A percentile compares a stretch with the other conserved stretches of the same genome.
Evolutionary conservation across 2,329 filamentous ascomycete genomes (phyloP).

Genomic region (Pseudopyricularia cyperi): DNA sequence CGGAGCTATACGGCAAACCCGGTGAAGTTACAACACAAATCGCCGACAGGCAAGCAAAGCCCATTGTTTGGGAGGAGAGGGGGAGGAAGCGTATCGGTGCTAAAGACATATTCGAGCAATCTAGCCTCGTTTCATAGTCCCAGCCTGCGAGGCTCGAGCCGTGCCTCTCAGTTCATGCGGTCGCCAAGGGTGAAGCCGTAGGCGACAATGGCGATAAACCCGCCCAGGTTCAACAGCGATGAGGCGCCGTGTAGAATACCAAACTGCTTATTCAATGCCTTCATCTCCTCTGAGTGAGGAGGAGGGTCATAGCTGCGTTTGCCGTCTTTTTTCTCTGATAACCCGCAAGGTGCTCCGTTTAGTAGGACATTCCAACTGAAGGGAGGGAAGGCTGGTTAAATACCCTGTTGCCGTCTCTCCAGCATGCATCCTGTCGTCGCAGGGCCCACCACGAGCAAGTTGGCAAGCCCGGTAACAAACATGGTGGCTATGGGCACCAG

Average conservation of each 20-base stretch:
- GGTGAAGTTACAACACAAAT: background rate
- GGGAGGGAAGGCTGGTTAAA: background rate
- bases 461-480: conserved; percentile 57
- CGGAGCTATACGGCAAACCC: background rate
- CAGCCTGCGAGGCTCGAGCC: background rate
- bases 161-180: conserved; percentile 32
- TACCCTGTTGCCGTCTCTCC: conserved; percentile 68
- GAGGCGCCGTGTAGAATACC: conserved; percentile 69
- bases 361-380: background rate
- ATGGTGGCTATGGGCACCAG: conserved; percentile 57
- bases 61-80: background rate
- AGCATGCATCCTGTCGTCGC: conserved; percentile 62
- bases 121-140: background rate
- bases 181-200: conserved; percentile 68
- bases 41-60: background rate
- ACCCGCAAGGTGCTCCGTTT: background rate
- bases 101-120: background rate
- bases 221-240: conserved; percentile 63
- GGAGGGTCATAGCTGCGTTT: conserved; percentile 73
- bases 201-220: conserved; percentile 53
- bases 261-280: conserved; percentile 65
- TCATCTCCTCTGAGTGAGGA: conserved; percentile 78
- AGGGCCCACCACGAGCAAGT: conserved; percentile 61
- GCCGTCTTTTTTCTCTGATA: conserved; percentile 66
- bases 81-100: background rate